Conservation (phyloP, 805 yeast genomes). For the Candida ortonii region DNA sequence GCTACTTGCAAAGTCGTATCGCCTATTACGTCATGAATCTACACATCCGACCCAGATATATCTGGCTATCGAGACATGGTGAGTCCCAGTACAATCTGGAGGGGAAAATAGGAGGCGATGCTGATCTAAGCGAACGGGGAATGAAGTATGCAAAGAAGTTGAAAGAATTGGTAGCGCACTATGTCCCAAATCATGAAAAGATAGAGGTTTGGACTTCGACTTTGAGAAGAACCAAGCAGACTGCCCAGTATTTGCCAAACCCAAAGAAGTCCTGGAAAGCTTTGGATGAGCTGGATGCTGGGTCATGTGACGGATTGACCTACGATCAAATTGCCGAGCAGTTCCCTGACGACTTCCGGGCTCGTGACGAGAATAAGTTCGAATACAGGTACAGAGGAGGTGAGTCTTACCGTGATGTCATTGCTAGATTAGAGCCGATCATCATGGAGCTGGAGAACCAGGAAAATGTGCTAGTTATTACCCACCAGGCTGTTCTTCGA, state of each 20-base stretch:
- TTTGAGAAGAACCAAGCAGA: constrained; percentile 85
- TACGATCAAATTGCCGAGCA: constrained; percentile 83
- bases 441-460: constrained; percentile 98
- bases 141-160: constrained; percentile 76
- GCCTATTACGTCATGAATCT: constrained; percentile 95
- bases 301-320: constrained; percentile 95
- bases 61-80: constrained; percentile 95
- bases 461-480: constrained; percentile 90
- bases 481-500: constrained; percentile 96
- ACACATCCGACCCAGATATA: constrained; percentile 86
- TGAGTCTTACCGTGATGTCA: constrained; percentile 94
- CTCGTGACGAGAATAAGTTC: constrained; percentile 93
- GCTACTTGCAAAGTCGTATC: constrained; percentile 86
- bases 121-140: constrained; percentile 80
- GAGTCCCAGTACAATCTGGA: constrained; percentile 89
- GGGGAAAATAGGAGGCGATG: constrained; percentile 96
- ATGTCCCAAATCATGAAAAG: constrained; percentile 57
- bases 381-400: constrained; percentile 97
- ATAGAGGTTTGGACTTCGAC: constrained; percentile 97
- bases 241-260: constrained; percentile 79
- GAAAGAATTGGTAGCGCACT: constrained; percentile 69
- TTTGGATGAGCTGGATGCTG: constrained; percentile 93
- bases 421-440: constrained; percentile 90
- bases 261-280: constrained; percentile 94
- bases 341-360: constrained; percentile 93